phyloP scores from a whole-genome alignment of 2,329 filamentous ascomycete species.

The Metarhizium humberi region DNA sequence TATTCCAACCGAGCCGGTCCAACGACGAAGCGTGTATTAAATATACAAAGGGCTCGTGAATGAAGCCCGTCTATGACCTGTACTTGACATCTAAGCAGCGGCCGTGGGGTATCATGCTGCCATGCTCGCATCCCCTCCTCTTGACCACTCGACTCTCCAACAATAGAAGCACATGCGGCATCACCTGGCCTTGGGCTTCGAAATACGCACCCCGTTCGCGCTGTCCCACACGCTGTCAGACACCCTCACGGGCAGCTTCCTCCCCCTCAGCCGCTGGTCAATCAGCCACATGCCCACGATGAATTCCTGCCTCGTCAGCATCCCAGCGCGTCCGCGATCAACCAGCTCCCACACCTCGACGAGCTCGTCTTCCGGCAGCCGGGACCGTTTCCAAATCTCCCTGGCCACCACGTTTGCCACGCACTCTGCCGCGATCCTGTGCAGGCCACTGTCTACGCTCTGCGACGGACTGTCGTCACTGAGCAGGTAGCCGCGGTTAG shows the following conservation, averaged over 20 bases:
- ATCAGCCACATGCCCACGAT: slow-evolving; percentile 78
- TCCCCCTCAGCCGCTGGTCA: slow-evolving; percentile 68
- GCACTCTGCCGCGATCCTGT: slow-evolving; percentile 30
- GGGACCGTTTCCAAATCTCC: slow-evolving; percentile 66
- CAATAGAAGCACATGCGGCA: not conserved
- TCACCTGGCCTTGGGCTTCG: slow-evolving; percentile 20
- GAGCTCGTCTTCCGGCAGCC: slow-evolving; percentile 58
- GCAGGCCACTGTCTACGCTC: slow-evolving; percentile 9
- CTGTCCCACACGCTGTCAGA: slow-evolving; percentile 70
- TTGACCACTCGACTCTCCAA: not conserved
- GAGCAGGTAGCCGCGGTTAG: slow-evolving; percentile 57
- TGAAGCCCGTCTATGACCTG: no score
- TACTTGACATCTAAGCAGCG: no score
- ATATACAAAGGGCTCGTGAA: no score
- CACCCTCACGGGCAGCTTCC: slow-evolving; percentile 66
- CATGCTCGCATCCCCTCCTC: no score
- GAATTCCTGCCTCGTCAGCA: slow-evolving; percentile 60
- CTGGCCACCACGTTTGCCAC: slow-evolving; percentile 60
- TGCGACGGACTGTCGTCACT: slow-evolving; percentile 8
- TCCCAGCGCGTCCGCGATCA: slow-evolving; percentile 43
- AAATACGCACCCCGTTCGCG: slow-evolving; percentile 38
- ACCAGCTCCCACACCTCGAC: slow-evolving; percentile 73
- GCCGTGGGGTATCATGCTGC: no score
- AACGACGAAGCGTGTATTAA: no score
- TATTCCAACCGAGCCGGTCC: no score